Conservation (phyloP, 257 asterid species). For the Jacaranda mimosifolia region DNA sequence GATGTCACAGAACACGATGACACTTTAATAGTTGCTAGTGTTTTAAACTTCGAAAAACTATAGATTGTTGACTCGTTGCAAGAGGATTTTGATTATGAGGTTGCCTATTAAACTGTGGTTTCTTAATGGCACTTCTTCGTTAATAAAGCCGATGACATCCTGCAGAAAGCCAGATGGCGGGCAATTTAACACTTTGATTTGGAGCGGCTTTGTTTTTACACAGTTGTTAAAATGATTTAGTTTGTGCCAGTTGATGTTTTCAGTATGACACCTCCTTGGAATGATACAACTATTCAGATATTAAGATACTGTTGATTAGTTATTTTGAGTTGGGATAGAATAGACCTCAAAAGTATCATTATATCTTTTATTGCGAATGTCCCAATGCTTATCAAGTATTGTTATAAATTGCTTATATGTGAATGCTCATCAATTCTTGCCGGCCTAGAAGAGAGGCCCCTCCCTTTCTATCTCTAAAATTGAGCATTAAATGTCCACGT, state of each 20-base stretch:
- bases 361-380: too few relatives aligned
- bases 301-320: not conserved
- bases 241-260: not conserved
- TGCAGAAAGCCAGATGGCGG: not conserved
- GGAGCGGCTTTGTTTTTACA: not conserved
- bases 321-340: too few relatives aligned
- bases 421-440: too few relatives aligned
- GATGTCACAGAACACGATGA: not conserved
- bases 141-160: not conserved
- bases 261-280: not conserved
- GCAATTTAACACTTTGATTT: not conserved
- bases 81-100: not conserved
- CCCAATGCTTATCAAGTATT: too few relatives aligned
- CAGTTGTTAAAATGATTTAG: not conserved
- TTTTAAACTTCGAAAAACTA: not conserved
- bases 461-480: too few relatives aligned
- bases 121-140: not conserved
- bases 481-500: too few relatives aligned
- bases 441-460: too few relatives aligned
- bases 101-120: not conserved
- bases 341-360: too few relatives aligned
- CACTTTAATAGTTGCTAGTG: not conserved
- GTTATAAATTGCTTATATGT: too few relatives aligned
- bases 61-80: not conserved
- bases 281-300: not conserved